Percentiles rank a stretch among this genome's conserved stretches.
Evolutionary conservation across 2,329 filamentous ascomycete species (phyloP).

Genomic region (Fusarium paranaense): DNA sequence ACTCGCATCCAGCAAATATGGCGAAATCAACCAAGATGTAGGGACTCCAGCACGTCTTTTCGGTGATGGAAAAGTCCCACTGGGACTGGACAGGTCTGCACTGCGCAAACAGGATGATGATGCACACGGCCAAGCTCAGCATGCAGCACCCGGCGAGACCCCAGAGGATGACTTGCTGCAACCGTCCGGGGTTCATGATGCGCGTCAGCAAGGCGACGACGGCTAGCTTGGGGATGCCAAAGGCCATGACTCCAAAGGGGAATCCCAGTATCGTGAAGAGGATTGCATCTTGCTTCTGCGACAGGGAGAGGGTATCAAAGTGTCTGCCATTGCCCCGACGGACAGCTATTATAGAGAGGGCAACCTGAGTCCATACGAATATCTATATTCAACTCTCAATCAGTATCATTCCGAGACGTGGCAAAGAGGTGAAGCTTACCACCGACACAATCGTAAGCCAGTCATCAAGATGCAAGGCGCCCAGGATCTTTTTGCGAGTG

Average conservation of each 20-base stretch:
- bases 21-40: constrained; percentile 53
- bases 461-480: constrained; percentile 25
- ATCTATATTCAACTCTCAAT: constrained; percentile 32
- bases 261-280: constrained; percentile 53
- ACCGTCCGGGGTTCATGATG: constrained; percentile 51
- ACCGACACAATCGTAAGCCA: constrained; percentile 22
- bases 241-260: constrained; percentile 52
- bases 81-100: constrained; percentile 54
- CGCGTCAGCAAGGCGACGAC: constrained; percentile 53
- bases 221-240: constrained; percentile 56
- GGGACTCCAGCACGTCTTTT: constrained; percentile 49
- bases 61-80: constrained; percentile 53
- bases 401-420: background rate
- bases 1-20: constrained; percentile 54
- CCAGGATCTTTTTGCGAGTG: constrained; percentile 28
- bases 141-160: constrained; percentile 46
- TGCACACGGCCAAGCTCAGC: constrained; percentile 48
- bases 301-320: constrained; percentile 44
- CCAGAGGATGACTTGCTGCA: constrained; percentile 53
- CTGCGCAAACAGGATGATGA: constrained; percentile 56
- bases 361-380: constrained; percentile 49
- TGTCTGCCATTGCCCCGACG: constrained; percentile 55
- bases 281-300: constrained; percentile 47
- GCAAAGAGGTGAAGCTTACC: constrained; percentile 1
- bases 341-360: constrained; percentile 50